Conservation (phyloP, 1,139 yeast genomes). For the Yamadazyma diddensiae region DNA sequence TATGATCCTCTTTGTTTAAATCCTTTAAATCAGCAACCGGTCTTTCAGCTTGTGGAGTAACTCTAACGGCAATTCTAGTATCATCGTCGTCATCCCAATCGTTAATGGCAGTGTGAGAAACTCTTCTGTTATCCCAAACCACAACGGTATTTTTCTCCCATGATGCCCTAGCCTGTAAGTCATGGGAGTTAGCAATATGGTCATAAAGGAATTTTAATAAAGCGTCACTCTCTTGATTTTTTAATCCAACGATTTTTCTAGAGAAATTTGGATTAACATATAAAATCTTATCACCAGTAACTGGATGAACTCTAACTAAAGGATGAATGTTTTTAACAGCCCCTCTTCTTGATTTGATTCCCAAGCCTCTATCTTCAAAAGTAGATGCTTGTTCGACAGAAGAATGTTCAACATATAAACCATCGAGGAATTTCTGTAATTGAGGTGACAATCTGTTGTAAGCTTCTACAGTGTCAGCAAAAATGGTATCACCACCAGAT, state of each 20-base stretch:
- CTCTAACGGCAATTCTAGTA: conserved; percentile 65
- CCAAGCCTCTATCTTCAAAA: conserved; percentile 30
- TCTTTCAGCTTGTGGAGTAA: conserved; percentile 62
- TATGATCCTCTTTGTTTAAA: conserved; percentile 20
- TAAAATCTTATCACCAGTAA: conserved; percentile 56
- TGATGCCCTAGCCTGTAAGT: conserved; percentile 35
- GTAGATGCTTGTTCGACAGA: conserved; percentile 63
- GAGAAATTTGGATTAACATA: conserved; percentile 60
- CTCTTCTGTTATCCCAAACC: conserved; percentile 69
- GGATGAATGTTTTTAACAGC: conserved; percentile 63
- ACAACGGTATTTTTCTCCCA: conserved; percentile 54
- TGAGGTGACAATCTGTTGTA: conserved; percentile 65
- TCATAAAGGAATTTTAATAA: conserved; percentile 50
- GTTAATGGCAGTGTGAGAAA: conserved; percentile 56
- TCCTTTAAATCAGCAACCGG: conserved; percentile 34
- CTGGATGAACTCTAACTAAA: conserved; percentile 66
- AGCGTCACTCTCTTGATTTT: conserved; percentile 59
- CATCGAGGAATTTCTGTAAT: conserved; percentile 52
- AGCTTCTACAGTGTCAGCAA: conserved; percentile 63
- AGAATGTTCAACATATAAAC: conserved; percentile 61
- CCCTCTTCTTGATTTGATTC: conserved; percentile 59
- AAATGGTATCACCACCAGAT: conserved; percentile 73
- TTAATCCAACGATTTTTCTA: conserved; percentile 59
- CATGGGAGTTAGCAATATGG: conserved; percentile 43
- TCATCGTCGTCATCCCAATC: conserved; percentile 54